A percentile compares a stretch with the other conserved stretches of the same genome.
phyloP scores from a whole-genome alignment of 208 protist species.

The Kentomonas sorsogonicus region DNA sequence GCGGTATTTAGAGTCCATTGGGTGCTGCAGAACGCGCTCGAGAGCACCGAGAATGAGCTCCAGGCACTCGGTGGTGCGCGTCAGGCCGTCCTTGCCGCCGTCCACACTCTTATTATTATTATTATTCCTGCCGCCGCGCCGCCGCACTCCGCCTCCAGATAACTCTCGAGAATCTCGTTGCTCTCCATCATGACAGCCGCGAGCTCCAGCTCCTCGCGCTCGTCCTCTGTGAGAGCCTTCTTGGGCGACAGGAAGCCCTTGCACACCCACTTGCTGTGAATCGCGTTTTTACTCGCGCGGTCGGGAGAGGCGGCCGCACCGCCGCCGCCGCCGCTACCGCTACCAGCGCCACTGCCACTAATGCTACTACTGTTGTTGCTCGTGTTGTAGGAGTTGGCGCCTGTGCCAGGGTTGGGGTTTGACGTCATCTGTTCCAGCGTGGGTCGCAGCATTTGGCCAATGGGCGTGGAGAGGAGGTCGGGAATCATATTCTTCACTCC shows the following conservation, averaged over 20 bases:
- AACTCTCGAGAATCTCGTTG: conserved; percentile 55
- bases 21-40: conserved; percentile 48
- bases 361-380: conserved; percentile 1
- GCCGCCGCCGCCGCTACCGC: not conserved
- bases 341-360: not conserved
- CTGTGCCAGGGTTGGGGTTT: not conserved
- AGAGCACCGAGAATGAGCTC: conserved; percentile 37
- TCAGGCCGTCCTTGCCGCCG: conserved; percentile 20
- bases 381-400: conserved; percentile 1
- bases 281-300: not conserved
- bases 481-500: conserved; percentile 80
- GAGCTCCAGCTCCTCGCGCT: conserved; percentile 62
- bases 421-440: conserved; percentile 68
- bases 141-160: too few relatives aligned
- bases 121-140: too few relatives aligned
- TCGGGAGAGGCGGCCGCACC: not conserved
- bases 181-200: conserved; percentile 58
- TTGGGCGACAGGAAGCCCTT: conserved; percentile 24
- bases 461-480: conserved; percentile 60
- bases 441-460: conserved; percentile 75
- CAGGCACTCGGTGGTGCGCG: conserved; percentile 31
- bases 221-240: conserved; percentile 30
- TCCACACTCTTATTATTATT: too few relatives aligned
- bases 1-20: conserved; percentile 47
- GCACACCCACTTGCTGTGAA: not conserved